These are phyloP conservation scores for Echeveria elegans DNA, from an alignment of 164 flowering plant genomes.

Conservation along the genomic window DNA sequence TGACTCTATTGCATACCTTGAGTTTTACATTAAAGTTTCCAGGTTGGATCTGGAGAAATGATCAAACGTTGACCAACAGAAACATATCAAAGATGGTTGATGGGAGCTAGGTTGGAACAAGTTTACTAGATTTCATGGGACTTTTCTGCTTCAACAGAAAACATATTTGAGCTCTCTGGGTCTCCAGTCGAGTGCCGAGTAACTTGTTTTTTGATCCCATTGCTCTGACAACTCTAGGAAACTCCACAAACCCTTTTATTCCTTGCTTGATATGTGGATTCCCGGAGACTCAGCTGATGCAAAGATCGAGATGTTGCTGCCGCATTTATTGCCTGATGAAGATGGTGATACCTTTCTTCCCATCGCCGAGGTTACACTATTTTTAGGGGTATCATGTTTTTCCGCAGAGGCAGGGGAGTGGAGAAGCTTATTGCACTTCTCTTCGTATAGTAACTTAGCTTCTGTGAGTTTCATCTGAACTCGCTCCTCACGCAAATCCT, in stretches of 20 bases:
- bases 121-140: constrained; percentile 25
- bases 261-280: constrained; percentile 76
- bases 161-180: constrained; percentile 65
- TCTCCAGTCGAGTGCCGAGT: constrained; percentile 57
- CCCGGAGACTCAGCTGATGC: constrained; percentile 29
- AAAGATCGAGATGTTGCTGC: constrained; percentile 4
- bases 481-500: constrained; percentile 62
- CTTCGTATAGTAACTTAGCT: constrained; percentile 45
- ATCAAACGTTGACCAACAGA: too few species aligned
- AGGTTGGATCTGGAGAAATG: too few species aligned
- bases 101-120: neutral
- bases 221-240: constrained; percentile 56
- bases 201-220: constrained; percentile 46
- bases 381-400: neutral
- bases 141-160: constrained; percentile 53
- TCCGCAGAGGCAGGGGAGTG: neutral
- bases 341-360: constrained; percentile 1
- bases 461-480: constrained; percentile 73
- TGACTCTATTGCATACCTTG: too few species aligned
- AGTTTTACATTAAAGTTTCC: too few species aligned
- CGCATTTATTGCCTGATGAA: constrained; percentile 3
- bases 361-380: neutral
- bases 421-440: constrained; percentile 32
- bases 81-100: too few species aligned
- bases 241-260: constrained; percentile 80